Percentiles rank a stretch among this genome's conserved stretches.
Conservation (phyloP, 163 green algal species). For the Volvox carteri region DNA sequence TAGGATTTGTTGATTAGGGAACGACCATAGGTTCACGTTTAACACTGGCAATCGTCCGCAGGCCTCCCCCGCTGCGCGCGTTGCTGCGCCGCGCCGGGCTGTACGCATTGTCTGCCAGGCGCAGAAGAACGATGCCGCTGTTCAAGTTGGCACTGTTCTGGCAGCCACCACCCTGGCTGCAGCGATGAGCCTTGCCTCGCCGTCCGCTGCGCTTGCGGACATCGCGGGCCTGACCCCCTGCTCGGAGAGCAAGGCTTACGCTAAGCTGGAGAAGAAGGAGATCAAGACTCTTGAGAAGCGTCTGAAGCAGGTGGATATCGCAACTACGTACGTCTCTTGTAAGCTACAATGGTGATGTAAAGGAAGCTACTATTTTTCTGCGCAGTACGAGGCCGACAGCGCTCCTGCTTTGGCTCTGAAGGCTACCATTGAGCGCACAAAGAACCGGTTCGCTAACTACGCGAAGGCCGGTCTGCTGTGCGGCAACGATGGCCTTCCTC, state of each 20-base stretch:
- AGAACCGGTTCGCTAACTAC: constrained; percentile 96
- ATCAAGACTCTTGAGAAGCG: constrained; percentile 94
- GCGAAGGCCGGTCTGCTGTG: constrained; percentile 94
- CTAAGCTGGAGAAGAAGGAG: constrained; percentile 96
- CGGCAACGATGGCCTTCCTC: constrained; percentile 96
- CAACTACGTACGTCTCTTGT: too few species aligned
- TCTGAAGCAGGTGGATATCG: constrained; percentile 84
- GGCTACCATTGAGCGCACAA: constrained; percentile 95
- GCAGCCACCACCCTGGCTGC: constrained; percentile 85
- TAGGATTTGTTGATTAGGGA: neutral
- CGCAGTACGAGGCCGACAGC: constrained; percentile 92
- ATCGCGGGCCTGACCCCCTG: constrained; percentile 96
- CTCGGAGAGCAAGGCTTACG: constrained; percentile 95
- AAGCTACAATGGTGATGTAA: too few species aligned
- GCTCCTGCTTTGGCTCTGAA: constrained; percentile 93
- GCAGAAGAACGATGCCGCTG: constrained; percentile 60
- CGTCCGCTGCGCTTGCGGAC: constrained; percentile 91
- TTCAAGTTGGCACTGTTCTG: constrained; percentile 79
- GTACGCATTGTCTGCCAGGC: constrained; percentile 48
- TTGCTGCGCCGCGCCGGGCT: constrained; percentile 11
- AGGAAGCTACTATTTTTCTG: neutral
- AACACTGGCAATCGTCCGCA: neutral
- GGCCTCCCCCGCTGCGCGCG: constrained; percentile 26
- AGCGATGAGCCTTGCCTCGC: constrained; percentile 78
- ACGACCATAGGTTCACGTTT: neutral